Evolutionary conservation across 2,329 filamentous ascomycete genomes (phyloP), one percentile per base, ranked within the genome.

Genomic region (Colletotrichum spinosum): DNA sequence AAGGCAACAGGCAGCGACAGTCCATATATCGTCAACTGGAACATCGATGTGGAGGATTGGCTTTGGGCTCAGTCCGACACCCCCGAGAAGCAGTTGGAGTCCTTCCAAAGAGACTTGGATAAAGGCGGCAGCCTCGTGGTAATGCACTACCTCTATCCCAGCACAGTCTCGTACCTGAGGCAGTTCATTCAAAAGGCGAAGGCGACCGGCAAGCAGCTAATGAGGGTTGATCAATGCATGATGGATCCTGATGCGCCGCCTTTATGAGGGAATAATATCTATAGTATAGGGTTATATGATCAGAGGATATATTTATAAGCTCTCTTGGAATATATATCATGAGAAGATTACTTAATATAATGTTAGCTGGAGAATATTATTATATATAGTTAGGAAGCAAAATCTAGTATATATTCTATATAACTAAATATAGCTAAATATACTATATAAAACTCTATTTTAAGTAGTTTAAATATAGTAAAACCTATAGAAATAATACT

Each of bases 31-130:
- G 84, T 91, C 55, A 88, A 87, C 73, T 92, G 89, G 90, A 88
- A 84, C 71, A 86, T 92, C 49, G 89, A 92, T 70, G 86, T 91
- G 25, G 87, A 92, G 78, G 90, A 92, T 74, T 92, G 88, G 88
- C 72, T 90, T 15, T 92, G 88, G 87, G 89, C 87, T 1, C 77
- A 83, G 72, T 84, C 81, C 0, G 71, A 77, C 38, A 91, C 88
- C 2, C 89, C 89, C 2, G 85, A 90, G 78, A 88, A 88, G 71
- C 90, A 92, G 77, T 77, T 90, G 12, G 86, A 86, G 4, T 87
- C 88, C n/a, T 92, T 92, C 77, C 82, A 87, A 73, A 81, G 85
- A 7, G 88, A 90, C 72, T 81, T 92, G 6, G 78, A 80, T 41
- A 86, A 84, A 70, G 89, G 89, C 1, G 89, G 89, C 1, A 82